phyloP scores from a whole-genome alignment of 352 stramenopile genomes.

The Pythium phragmiticola region DNA sequence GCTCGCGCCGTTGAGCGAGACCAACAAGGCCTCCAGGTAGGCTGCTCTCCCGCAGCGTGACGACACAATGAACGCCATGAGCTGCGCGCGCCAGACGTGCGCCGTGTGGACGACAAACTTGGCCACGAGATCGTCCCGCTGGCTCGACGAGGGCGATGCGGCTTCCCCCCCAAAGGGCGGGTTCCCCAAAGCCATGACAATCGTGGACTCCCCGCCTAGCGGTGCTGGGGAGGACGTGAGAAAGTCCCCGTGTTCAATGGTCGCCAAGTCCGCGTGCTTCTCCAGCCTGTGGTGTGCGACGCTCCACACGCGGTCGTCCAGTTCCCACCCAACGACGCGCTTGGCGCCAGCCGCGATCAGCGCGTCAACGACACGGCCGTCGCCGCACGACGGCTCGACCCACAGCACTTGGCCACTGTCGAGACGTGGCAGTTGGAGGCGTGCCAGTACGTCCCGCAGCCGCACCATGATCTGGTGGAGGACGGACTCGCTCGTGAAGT shows the following conservation, averaged over 20 bases:
- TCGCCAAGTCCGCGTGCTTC: constrained; percentile 5
- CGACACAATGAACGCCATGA: constrained; percentile 73
- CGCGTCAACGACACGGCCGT: constrained; percentile 50
- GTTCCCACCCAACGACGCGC: constrained; percentile 55
- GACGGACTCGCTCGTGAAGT: constrained; percentile 55
- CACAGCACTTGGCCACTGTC: constrained; percentile 35
- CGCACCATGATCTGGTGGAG: constrained; percentile 39
- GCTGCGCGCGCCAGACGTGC: constrained; percentile 41
- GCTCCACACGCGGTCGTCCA: constrained; percentile 39
- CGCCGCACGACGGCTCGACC: constrained; percentile 75
- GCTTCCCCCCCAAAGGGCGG: constrained; percentile 50
- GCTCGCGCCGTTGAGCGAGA: constrained; percentile 16
- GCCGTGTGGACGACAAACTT: constrained; percentile 52
- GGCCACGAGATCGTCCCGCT: constrained; percentile 46
- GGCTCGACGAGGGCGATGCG: neutral
- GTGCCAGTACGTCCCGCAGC: constrained; percentile 26
- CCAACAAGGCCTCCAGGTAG: constrained; percentile 46
- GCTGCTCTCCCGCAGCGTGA: constrained; percentile 43
- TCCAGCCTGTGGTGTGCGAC: constrained; percentile 20
- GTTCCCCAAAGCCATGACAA: constrained; percentile 61
- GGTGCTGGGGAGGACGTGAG: constrained; percentile 41
- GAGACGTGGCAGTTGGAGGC: neutral
- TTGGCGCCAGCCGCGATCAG: constrained; percentile 41
- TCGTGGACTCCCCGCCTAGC: neutral
- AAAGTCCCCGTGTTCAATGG: constrained; percentile 52